Evolutionary conservation across 2,329 filamentous ascomycete genomes (phyloP), one percentile per base, ranked within the genome.

Genomic region (Davidsoniella eucalypti): DNA sequence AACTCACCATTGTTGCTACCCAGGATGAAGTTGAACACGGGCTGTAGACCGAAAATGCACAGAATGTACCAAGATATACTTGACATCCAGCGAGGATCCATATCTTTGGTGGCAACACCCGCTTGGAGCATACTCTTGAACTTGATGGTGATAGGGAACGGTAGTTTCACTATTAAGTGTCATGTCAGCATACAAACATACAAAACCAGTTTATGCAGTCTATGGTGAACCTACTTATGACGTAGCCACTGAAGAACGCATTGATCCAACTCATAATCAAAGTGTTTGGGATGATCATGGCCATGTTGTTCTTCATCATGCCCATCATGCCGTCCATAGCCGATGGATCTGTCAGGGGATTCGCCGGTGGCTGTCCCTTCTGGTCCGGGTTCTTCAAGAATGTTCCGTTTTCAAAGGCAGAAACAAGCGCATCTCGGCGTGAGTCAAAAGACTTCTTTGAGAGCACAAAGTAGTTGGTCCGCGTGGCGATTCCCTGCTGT

Each of bases 271-370:
- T 92, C 92, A 98, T 98, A 58, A 98, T 98, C 63, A 98, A 68
- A 5, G 88, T 96, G 67, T 98, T 94, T 45, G 92, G 92, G 52
- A 98, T 87, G 71, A 98, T 96, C 92, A 96, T 98, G 56, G 92
- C 90, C 84, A 98, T 94, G 63, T 98, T 94, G 52, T 88, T 88
- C 76, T 98, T 98, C 86, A 98, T 94, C 87, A 94, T 94, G 58
- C 92, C 90, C 92, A 98, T 98, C 92, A 98, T 98, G 58, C 88
- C 90, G 63, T 98, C 93, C 92, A 98, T 98, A 52, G 86, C 87
- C 44, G 83, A 83, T 18, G 93, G 93, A 64, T 98, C 92, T 9
- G 83, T 85, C 78, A 98, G 87, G 3, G 92, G 92, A 67, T 96
- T 98, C 37, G 86, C 79, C 17, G 87, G 82, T 2, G 87, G 83